Evolutionary conservation across 78 protist genomes (phyloP).

Genomic region (slime mould (Dictyostelium discoideum)): dicty_2.7 NC_007088.5:6615501-6616000

Average conservation of each 20-base stretch:
- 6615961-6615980: background rate
- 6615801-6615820: background rate
- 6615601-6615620: background rate
- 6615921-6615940: background rate
- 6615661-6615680: background rate
- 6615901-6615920: background rate
- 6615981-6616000: background rate
- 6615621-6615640: background rate
- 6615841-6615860: background rate
- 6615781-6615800: background rate
- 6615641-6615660: background rate
- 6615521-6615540: background rate
- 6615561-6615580: background rate
- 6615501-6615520: background rate
- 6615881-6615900: background rate
- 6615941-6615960: background rate
- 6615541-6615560: background rate
- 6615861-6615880: background rate
- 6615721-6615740: background rate
- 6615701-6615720: background rate
- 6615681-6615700: background rate
- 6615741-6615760: background rate
- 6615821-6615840: background rate
- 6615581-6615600: background rate
- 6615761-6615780: background rate